Conservation (phyloP, 2,329 filamentous ascomycete species). For the Fusarium miscanthi region DNA sequence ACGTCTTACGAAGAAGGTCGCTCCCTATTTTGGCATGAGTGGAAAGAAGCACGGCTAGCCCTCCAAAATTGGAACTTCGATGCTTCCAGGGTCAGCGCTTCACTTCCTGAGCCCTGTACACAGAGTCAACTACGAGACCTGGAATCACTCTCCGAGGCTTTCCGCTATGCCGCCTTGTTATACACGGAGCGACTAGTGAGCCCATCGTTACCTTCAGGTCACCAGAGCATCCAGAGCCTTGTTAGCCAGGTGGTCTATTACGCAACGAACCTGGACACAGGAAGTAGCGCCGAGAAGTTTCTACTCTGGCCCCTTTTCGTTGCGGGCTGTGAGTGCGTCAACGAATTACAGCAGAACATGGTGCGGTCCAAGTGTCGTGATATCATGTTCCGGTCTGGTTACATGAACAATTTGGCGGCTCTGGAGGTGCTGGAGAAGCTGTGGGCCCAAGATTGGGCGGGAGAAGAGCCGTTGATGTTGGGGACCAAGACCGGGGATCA, state of each 20-base stretch:
- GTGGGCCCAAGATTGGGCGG: slow-evolving; percentile 71
- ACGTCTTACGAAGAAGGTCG: slow-evolving; percentile 68
- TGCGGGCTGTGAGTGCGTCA: slow-evolving; percentile 87
- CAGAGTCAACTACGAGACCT: slow-evolving; percentile 77
- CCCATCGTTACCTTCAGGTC: slow-evolving; percentile 76
- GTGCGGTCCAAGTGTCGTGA: slow-evolving; percentile 84
- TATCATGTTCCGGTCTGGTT: slow-evolving; percentile 88
- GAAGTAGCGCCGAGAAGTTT: slow-evolving; percentile 83
- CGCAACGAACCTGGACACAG: slow-evolving; percentile 80
- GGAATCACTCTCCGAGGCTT: slow-evolving; percentile 86
- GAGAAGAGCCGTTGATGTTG: slow-evolving; percentile 51
- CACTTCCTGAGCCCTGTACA: slow-evolving; percentile 62
- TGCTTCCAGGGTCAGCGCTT: slow-evolving; percentile 60
- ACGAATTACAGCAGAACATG: slow-evolving; percentile 80
- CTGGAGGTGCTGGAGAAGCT: slow-evolving; percentile 87
- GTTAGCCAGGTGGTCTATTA: slow-evolving; percentile 87
- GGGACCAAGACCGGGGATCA: slow-evolving; percentile 51
- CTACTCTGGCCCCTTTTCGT: slow-evolving; percentile 94
- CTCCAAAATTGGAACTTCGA: slow-evolving; percentile 87
- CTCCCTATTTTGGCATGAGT: slow-evolving; percentile 83
- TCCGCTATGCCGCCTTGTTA: slow-evolving; percentile 87
- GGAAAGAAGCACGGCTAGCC: slow-evolving; percentile 80
- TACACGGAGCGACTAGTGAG: slow-evolving; percentile 90
- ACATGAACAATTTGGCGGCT: slow-evolving; percentile 91
- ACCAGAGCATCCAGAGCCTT: slow-evolving; percentile 83